Percentiles rank a stretch among this genome's conserved stretches.
phyloP scores from a whole-genome alignment of 768 basidiomycete genomes.

The Mrakia hoshinonis region DNA sequence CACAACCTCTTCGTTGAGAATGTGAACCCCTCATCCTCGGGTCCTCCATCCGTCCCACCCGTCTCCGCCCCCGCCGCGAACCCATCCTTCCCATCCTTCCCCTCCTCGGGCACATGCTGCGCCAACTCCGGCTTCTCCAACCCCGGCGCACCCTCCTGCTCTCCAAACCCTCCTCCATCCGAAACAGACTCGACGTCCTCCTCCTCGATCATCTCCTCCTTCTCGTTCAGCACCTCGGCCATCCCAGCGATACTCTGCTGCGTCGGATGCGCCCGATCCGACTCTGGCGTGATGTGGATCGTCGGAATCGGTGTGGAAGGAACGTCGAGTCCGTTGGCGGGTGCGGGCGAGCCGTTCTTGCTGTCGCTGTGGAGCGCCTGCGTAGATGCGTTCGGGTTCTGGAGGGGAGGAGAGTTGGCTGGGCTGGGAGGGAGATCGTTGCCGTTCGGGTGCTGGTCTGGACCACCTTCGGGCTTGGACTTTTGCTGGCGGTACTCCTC shows the following conservation, averaged over 20 bases:
- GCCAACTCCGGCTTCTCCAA: slow-evolving; percentile 38
- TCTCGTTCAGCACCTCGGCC: slow-evolving; percentile 32
- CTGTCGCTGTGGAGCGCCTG: too few species aligned
- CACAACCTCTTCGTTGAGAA: slow-evolving; percentile 95
- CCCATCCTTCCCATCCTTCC: slow-evolving; percentile 12
- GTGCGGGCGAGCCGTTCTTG: neutral
- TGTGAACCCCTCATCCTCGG: slow-evolving; percentile 57
- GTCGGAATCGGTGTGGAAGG: slow-evolving; percentile 48
- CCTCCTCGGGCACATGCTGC: slow-evolving; percentile 30
- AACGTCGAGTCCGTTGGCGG: neutral
- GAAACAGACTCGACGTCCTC: slow-evolving; percentile 33
- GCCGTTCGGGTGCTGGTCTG: slow-evolving; percentile 36
- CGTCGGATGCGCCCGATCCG: slow-evolving; percentile 50
- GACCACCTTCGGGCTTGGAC: slow-evolving; percentile 45
- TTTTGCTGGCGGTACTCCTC: slow-evolving; percentile 99
- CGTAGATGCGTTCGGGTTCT: neutral
- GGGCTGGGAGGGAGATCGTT: neutral
- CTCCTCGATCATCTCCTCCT: slow-evolving; percentile 43
- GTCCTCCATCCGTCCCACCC: slow-evolving; percentile 30
- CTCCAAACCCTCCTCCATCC: slow-evolving; percentile 17
- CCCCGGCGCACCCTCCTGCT: slow-evolving; percentile 34
- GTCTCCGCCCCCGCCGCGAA: slow-evolving; percentile 28
- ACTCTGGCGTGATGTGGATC: slow-evolving; percentile 71
- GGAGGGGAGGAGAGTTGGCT: slow-evolving; percentile 6
- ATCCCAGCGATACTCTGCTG: slow-evolving; percentile 39